Evolutionary conservation across 2,329 filamentous ascomycete genomes (phyloP).

Genomic region (Teratosphaeria nubilosa): DNA sequence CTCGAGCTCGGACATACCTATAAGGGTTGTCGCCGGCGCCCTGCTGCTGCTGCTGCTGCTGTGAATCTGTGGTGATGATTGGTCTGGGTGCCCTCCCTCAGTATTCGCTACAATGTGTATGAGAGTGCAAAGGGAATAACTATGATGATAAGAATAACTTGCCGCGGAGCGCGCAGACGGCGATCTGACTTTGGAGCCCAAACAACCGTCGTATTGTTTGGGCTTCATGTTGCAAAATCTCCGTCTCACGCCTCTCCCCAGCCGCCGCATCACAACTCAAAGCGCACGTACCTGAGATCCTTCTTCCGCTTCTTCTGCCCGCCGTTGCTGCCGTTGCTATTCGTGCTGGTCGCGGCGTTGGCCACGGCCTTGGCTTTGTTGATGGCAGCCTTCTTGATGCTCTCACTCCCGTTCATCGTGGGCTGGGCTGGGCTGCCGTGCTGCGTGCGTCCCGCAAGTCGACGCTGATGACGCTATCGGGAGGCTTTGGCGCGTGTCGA

Average conservation of each 20-base stretch:
- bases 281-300: conserved; percentile 18
- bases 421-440: background rate
- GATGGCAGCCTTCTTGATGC: conserved; percentile 53
- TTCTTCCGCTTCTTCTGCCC: conserved; percentile 67
- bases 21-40: conserved; percentile 35
- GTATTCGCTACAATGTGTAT: background rate
- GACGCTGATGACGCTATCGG: background rate
- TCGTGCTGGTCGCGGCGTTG: conserved; percentile 37
- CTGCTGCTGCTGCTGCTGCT: conserved; percentile 35
- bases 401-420: conserved; percentile 53
- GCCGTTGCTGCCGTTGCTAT: conserved; percentile 29
- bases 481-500: background rate
- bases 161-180: background rate
- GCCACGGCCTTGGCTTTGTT: conserved; percentile 58
- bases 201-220: background rate
- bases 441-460: background rate
- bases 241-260: background rate
- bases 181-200: background rate
- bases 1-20: conserved; percentile 26
- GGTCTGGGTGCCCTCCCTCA: conserved; percentile 40
- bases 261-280: background rate
- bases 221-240: background rate
- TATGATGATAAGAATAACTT: background rate
- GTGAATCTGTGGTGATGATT: conserved; percentile 59
- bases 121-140: background rate